Evolutionary conservation across 768 basidiomycete genomes (phyloP).

Genomic region (Lepiota subincarnata): DNA sequence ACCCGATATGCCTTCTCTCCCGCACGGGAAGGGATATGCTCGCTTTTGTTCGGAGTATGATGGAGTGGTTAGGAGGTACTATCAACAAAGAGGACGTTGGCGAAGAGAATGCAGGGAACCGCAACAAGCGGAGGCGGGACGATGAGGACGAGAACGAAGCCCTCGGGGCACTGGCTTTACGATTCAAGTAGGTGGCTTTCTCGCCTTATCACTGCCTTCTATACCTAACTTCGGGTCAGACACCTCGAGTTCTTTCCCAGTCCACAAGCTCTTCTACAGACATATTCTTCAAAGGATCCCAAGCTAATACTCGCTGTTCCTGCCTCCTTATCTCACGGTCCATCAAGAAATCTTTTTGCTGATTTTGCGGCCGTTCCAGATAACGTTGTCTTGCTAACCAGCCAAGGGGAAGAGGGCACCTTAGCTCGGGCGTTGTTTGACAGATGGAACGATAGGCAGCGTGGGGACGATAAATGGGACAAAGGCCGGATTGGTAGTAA

Average conservation of each 20-base stretch:
- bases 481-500: constrained; percentile 85
- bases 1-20: constrained; percentile 91
- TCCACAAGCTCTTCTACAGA: constrained; percentile 73
- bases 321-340: constrained; percentile 87
- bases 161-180: constrained; percentile 77
- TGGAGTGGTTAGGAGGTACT: constrained; percentile 98
- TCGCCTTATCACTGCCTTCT: neutral
- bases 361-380: constrained; percentile 80
- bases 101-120: constrained; percentile 61
- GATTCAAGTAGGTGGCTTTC: constrained; percentile 66
- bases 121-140: constrained; percentile 52
- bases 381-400: constrained; percentile 86
- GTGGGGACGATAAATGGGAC: constrained; percentile 82
- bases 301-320: constrained; percentile 95
- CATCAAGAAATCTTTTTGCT: constrained; percentile 80
- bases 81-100: constrained; percentile 90
- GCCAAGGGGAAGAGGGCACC: constrained; percentile 74
- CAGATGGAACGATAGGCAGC: constrained; percentile 80
- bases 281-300: constrained; percentile 82
- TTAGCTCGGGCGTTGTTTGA: constrained; percentile 77
- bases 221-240: constrained; percentile 35
- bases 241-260: constrained; percentile 90
- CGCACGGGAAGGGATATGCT: constrained; percentile 91
- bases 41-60: constrained; percentile 91
- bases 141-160: constrained; percentile 81